Conservation (phyloP, 805 yeast species). For the Ogataea glucozyma region DNA sequence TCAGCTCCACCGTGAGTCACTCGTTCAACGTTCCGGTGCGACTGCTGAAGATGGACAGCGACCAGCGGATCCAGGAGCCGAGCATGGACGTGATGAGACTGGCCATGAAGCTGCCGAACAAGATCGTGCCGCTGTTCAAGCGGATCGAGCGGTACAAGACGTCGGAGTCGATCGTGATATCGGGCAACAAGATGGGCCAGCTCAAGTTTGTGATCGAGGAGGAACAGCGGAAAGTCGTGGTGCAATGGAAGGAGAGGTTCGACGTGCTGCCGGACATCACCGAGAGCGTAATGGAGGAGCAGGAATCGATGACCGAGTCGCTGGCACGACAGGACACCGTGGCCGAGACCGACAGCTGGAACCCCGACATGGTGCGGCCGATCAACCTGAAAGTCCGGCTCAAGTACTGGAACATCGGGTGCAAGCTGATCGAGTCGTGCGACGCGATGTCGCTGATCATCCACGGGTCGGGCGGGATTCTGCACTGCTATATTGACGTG, state of each 20-base stretch:
- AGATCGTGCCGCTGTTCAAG: constrained; percentile 53
- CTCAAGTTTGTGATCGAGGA: constrained; percentile 55
- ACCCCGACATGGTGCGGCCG: constrained; percentile 29
- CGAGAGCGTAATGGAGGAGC: constrained; percentile 26
- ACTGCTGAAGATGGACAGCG: constrained; percentile 55
- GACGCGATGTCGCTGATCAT: constrained; percentile 61
- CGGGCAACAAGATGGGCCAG: constrained; percentile 50
- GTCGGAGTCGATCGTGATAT: constrained; percentile 50
- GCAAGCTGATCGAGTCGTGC: constrained; percentile 60
- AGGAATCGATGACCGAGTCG: constrained; percentile 15
- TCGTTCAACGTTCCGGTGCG: constrained; percentile 72
- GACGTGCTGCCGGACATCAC: constrained; percentile 38
- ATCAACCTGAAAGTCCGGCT: constrained; percentile 52
- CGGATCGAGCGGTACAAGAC: constrained; percentile 67
- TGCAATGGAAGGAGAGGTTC: constrained; percentile 59
- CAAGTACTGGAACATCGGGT: constrained; percentile 69
- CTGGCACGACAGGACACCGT: background rate
- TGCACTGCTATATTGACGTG: constrained; percentile 68
- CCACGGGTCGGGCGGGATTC: constrained; percentile 50
- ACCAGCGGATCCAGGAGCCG: constrained; percentile 62
- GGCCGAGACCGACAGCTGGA: constrained; percentile 1
- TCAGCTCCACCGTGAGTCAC: constrained; percentile 54
- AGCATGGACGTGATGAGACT: constrained; percentile 54
- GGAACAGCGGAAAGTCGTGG: constrained; percentile 53
- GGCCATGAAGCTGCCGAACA: constrained; percentile 51